Conservation (phyloP, 1,284 basidiomycete genomes). For the Termitomyces sp. region DNA sequence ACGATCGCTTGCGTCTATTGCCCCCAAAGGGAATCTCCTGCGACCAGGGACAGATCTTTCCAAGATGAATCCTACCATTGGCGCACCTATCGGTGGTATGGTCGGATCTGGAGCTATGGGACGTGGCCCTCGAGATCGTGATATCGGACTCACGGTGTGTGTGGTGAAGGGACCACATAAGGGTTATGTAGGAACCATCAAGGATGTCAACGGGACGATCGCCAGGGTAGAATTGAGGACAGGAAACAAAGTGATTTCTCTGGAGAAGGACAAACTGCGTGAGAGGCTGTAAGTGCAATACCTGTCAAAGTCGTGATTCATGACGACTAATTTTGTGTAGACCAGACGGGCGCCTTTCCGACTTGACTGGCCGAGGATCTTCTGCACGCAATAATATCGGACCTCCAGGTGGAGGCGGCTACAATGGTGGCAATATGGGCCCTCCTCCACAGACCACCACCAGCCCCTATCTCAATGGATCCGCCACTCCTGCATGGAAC, state of each 20-base stretch:
- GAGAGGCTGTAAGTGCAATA: slow-evolving; percentile 62
- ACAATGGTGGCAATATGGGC: slow-evolving; percentile 21
- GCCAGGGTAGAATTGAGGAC: slow-evolving; percentile 92
- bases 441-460: slow-evolving; percentile 35
- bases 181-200: slow-evolving; percentile 89
- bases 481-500: slow-evolving; percentile 63
- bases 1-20: slow-evolving; percentile 74
- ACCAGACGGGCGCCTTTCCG: slow-evolving; percentile 50
- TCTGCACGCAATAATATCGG: slow-evolving; percentile 1
- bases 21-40: slow-evolving; percentile 73
- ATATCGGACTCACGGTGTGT: slow-evolving; percentile 78
- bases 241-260: slow-evolving; percentile 85
- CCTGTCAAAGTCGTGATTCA: neutral
- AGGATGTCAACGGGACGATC: slow-evolving; percentile 87
- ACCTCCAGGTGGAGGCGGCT: slow-evolving; percentile 15
- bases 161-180: slow-evolving; percentile 90
- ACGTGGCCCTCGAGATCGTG: slow-evolving; percentile 73
- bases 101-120: slow-evolving; percentile 73
- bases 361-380: slow-evolving; percentile 29
- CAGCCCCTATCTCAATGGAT: slow-evolving; percentile 43
- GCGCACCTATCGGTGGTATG: slow-evolving; percentile 65
- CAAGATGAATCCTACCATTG: slow-evolving; percentile 92
- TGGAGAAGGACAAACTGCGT: slow-evolving; percentile 78
- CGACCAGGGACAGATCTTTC: slow-evolving; percentile 76
- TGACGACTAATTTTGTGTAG: slow-evolving; percentile 27